phyloP scores from a whole-genome alignment of 495 filamentous ascomycete species.

The Parathielavia appendiculata region DNA sequence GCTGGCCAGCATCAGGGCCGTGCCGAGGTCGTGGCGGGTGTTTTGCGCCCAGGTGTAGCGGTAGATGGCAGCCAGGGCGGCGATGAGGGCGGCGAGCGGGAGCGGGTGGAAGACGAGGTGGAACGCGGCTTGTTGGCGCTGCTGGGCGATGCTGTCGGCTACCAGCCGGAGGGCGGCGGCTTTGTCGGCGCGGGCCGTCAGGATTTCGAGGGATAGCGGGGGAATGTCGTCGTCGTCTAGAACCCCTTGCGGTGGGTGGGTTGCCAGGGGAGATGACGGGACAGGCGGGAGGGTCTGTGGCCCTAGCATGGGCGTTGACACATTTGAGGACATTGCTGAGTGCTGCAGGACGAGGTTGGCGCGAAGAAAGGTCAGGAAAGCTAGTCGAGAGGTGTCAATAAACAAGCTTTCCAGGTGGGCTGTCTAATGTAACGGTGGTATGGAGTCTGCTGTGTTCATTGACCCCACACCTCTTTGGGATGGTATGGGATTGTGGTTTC shows the following conservation, averaged over 20 bases:
- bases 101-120: constrained; percentile 40
- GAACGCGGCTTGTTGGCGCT: constrained; percentile 39
- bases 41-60: constrained; percentile 30
- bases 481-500: not conserved
- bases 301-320: constrained; percentile 39
- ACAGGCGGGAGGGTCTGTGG: constrained; percentile 20
- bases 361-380: constrained; percentile 53
- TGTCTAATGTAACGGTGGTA: constrained; percentile 10
- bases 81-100: constrained; percentile 29
- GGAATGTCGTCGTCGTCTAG: constrained; percentile 37
- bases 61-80: constrained; percentile 30
- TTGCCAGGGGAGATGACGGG: not conserved
- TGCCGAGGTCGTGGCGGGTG: constrained; percentile 32
- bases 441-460: not conserved
- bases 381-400: constrained; percentile 28
- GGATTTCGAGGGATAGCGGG: constrained; percentile 35
- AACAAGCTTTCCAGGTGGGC: not conserved
- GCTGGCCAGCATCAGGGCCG: constrained; percentile 30
- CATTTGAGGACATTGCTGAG: constrained; percentile 39
- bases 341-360: constrained; percentile 52
- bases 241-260: constrained; percentile 23
- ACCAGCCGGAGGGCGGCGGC: constrained; percentile 40
- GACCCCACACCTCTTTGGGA: not conserved
- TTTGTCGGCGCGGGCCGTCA: constrained; percentile 36
- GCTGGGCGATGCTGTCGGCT: constrained; percentile 45